Evolutionary conservation across 1,284 basidiomycete species (phyloP), one percentile per base, ranked within the genome.

Genomic region (Neotropicomus parvogracilis): DNA sequence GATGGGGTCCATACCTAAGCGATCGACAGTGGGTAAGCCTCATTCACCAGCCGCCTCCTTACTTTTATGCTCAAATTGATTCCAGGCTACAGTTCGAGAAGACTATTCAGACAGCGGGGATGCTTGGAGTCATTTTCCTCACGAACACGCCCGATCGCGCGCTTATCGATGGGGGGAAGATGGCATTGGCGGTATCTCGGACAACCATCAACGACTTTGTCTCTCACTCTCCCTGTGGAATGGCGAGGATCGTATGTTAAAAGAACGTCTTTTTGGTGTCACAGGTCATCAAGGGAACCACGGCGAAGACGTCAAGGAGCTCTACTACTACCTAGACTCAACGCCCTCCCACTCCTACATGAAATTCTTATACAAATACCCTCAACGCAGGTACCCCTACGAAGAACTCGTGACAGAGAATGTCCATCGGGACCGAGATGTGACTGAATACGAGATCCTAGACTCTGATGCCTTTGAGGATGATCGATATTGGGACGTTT

Each of bases 151-250:
- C 4, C 83, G 94, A 55, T 95, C 91, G 54, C 85, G 95, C 51
- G 91, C 93, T 42, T 99, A 97, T 72, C 80, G 95, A 62, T 99
- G 95, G 95, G 95, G 95, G 44, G 95, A 99, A 68, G 95, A 99
- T 63, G 95, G 95, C 49, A 85, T 99, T 48, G 95, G 88, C 26
- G 95, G 95, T 50, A 86, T 98, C 60, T 95, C 89, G 13, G 95
- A 99, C 70, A 98, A 97, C 66, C 95, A 95, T 69, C 90, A 93
- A 60, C 84, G 92, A 41, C 75, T 99, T 32, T 97, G 93, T 69
- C 87, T 98, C 65, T 83, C 81, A 26, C 75, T 99, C 19, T 91
- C 88, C 3, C 77, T 99, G 24, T 99, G 95, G 95, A 99, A 99
- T 69, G 94, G 84, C 48, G 74, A 91, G 64, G 95, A 99, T 70